Base-by-base conservation (phyloP, 352 stramenopile genomes). In the Phytophthora nicotianae region DNA sequence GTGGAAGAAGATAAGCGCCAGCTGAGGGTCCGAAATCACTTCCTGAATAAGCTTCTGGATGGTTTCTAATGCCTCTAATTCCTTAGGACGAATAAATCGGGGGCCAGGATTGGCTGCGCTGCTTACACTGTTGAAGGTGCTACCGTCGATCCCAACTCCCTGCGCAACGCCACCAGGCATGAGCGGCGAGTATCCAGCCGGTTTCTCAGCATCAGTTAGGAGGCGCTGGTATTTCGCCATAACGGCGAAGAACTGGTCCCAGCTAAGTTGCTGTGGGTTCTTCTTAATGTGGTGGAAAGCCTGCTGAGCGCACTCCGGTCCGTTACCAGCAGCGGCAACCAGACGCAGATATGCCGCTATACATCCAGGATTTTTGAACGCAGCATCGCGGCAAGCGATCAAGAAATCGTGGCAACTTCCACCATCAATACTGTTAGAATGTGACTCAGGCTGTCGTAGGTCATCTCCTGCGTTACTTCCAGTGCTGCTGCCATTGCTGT, bases 231-330 rank as follows among this genome's bases (percentile, higher is more conserved):
- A 95, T 61, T 93, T 95, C 37, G 78, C 66, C 81, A 95, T 93
- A 10, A 92, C 86, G 2, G 59, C 66, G 58, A 95, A 95, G 33
- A 93, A 95, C 16, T 93, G 84, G 58, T 93, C 83, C 86, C 86
- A 95, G 51, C 76, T 90, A 41, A 95, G 58, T 29, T 91, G 74
- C 21, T 75, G 58, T 7, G 86, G 86, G 65, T 93, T 95, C 48
- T 90, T 82, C 72, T 95, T 95, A 38, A 95, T 78, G 65, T 95
- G 86, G 50, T 91, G 83, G 69, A 93, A 95, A 53, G 86, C 84
- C 17, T 81, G 68, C 54, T 92, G 81, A 10, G 84, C 84, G 54
- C 85, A 91, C 20, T 89, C 83, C 14, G 77, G 75, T 41, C 86
- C 84, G 27, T 77, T 80, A 9, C 83, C 82, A 14, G 80, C 79